Evolutionary conservation across 2,329 filamentous ascomycete species (phyloP).

Genomic region (Graphilbum sp.): DNA sequence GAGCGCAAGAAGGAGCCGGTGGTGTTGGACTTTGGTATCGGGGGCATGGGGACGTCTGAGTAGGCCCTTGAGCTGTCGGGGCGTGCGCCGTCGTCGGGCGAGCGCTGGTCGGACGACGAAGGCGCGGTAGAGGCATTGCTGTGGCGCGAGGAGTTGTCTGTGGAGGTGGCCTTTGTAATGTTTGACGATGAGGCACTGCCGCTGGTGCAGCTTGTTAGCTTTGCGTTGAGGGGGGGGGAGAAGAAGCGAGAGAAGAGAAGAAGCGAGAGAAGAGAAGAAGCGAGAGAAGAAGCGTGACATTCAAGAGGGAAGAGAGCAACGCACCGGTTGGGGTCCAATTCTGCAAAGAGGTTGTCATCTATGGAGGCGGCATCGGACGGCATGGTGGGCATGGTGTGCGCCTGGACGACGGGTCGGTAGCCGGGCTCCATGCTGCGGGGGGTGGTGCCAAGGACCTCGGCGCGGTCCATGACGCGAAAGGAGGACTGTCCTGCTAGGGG

Average conservation of each 20-base stretch:
- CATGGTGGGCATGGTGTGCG: slow-evolving; percentile 20
- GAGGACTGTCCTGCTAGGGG: slow-evolving; percentile 29
- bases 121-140: slow-evolving; percentile 46
- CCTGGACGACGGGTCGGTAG: slow-evolving; percentile 19
- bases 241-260: not conserved
- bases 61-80: slow-evolving; percentile 22
- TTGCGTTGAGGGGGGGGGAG: too few species aligned
- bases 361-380: slow-evolving; percentile 18
- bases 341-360: slow-evolving; percentile 42
- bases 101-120: slow-evolving; percentile 38
- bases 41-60: slow-evolving; percentile 22
- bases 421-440: slow-evolving; percentile 28
- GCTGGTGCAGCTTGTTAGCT: slow-evolving; percentile 21
- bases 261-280: slow-evolving; percentile 11
- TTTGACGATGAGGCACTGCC: slow-evolving; percentile 45
- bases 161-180: slow-evolving; percentile 41
- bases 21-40: slow-evolving; percentile 28
- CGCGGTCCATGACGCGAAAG: slow-evolving; percentile 41
- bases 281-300: not conserved
- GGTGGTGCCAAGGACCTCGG: slow-evolving; percentile 23
- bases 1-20: slow-evolving; percentile 35
- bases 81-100: too few species aligned
- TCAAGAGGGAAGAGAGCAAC: slow-evolving; percentile 14
- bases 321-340: slow-evolving; percentile 38
- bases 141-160: slow-evolving; percentile 44